A percentile compares a stretch with the other conserved stretches of the same genome.
These are phyloP conservation scores for Lomentospora prolificans DNA, from an alignment of 2,329 filamentous ascomycete genomes.

Conservation along the genomic window DNA sequence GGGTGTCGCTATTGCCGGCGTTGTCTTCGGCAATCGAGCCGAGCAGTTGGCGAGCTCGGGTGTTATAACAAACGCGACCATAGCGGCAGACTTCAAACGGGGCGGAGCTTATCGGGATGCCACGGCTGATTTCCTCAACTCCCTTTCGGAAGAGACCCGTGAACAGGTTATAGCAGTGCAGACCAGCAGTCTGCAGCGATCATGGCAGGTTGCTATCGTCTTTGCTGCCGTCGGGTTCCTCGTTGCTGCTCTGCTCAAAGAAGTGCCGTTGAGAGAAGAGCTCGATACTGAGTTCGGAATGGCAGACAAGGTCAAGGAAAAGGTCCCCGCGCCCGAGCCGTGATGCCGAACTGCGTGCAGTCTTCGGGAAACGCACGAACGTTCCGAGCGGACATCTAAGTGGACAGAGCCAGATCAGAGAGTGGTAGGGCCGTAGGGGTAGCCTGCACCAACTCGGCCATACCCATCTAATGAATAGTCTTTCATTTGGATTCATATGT, in stretches of 20 bases:
- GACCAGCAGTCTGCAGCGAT: slow-evolving; percentile 8
- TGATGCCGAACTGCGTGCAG: neutral
- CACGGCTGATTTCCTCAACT: slow-evolving; percentile 14
- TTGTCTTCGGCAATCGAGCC: slow-evolving; percentile 24
- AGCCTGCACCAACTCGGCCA: no score
- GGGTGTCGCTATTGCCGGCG: slow-evolving; percentile 32
- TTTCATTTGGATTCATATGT: no score
- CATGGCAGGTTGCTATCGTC: slow-evolving; percentile 19
- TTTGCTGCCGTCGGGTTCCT: slow-evolving; percentile 18
- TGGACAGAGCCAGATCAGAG: neutral
- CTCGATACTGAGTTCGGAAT: slow-evolving; percentile 21
- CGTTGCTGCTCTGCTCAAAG: slow-evolving; percentile 13
- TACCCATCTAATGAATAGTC: no score
- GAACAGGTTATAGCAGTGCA: slow-evolving; percentile 15
- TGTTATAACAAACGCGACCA: slow-evolving; percentile 10
- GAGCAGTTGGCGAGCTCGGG: slow-evolving; percentile 11
- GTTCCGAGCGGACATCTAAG: neutral
- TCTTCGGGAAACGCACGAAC: neutral
- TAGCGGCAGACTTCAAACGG: slow-evolving; percentile 9
- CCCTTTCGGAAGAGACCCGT: slow-evolving; percentile 9
- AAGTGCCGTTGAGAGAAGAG: slow-evolving; percentile 16
- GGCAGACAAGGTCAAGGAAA: slow-evolving; percentile 9
- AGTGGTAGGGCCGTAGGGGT: neutral
- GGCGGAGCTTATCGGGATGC: slow-evolving; percentile 19
- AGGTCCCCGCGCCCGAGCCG: neutral